Evolutionary conservation across 305 asterid species (phyloP), one percentile per base, ranked within the genome.

Genomic region (Withania somnifera): DNA sequence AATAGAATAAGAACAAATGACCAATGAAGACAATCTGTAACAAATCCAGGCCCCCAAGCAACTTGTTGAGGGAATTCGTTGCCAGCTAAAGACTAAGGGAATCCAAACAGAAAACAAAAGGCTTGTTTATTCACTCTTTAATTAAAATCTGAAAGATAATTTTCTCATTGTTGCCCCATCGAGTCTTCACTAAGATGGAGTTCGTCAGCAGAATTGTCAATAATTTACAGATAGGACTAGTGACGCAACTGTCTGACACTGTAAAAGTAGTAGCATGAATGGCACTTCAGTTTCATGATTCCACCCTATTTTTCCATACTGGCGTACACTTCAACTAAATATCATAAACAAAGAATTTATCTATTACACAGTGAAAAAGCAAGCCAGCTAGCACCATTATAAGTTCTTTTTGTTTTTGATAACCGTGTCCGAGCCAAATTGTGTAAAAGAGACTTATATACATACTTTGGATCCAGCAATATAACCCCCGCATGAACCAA

Each of bases 401-500:
- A 38, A 38, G 2, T 30, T 30, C 34, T 30, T 30, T 30, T 30
- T 30, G 1, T 30, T 30, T 30, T 30, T 30, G 34, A 30, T 30
- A 30, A 30, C 34, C 34, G 34, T 30, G 34, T 30, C 34, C 34
- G 1, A 30, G 34, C 34, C 34, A 30, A 30, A 30, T 30, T 30
- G 34, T 30, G 34, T 30, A 30, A 30, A 30, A 30, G 34, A 30
- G 34, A 3, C 34, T 30, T 30, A 30, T 30, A 30, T n/a, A 30
- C 83, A 57, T 86, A 94, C 99, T 98, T 90, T 92, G 64, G 98
- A 97, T 86, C 98, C 99, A 5, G 98, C 98, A 84, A 97, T 93
- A 89, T 97, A 97, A 78, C 99, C 99, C 63, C 99, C 99, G 83
- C 98, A 94, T 73, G 99, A 97, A 85, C 99, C 99, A 80, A 97